phyloP scores from a whole-genome alignment of 2,329 filamentous ascomycete genomes.

The Botrytis galanthina region DNA sequence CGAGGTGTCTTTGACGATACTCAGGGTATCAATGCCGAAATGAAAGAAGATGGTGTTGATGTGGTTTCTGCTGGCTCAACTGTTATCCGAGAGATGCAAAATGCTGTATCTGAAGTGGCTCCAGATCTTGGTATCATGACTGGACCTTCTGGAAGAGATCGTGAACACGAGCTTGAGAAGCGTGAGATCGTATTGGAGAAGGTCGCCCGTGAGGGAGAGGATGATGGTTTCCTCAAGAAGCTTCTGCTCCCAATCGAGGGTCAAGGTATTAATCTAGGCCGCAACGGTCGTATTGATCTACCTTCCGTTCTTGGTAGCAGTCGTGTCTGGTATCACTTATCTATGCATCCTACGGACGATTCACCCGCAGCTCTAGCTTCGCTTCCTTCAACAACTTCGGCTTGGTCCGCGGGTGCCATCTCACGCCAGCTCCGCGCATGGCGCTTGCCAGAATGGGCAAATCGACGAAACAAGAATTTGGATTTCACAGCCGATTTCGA shows the following conservation, averaged over 20 bases:
- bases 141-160: constrained; percentile 65
- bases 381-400: constrained; percentile 68
- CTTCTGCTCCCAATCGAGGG: constrained; percentile 76
- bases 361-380: constrained; percentile 71
- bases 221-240: constrained; percentile 77
- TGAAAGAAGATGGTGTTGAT: constrained; percentile 93
- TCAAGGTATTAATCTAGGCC: constrained; percentile 78
- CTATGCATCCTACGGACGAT: constrained; percentile 88
- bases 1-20: constrained; percentile 89
- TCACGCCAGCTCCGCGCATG: constrained; percentile 91
- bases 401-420: constrained; percentile 90
- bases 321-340: constrained; percentile 92
- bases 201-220: constrained; percentile 75
- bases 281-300: constrained; percentile 75
- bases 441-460: constrained; percentile 95
- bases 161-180: constrained; percentile 76
- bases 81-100: constrained; percentile 82
- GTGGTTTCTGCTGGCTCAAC: constrained; percentile 72
- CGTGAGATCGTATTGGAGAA: constrained; percentile 83
- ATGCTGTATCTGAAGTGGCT: constrained; percentile 72
- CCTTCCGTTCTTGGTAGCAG: constrained; percentile 73
- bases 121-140: constrained; percentile 75
- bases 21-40: constrained; percentile 92
- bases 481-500: constrained; percentile 98
- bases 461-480: constrained; percentile 82